Evolutionary conservation across 805 yeast species (phyloP).

Genomic region (Yamadazyma tumulicola): DNA sequence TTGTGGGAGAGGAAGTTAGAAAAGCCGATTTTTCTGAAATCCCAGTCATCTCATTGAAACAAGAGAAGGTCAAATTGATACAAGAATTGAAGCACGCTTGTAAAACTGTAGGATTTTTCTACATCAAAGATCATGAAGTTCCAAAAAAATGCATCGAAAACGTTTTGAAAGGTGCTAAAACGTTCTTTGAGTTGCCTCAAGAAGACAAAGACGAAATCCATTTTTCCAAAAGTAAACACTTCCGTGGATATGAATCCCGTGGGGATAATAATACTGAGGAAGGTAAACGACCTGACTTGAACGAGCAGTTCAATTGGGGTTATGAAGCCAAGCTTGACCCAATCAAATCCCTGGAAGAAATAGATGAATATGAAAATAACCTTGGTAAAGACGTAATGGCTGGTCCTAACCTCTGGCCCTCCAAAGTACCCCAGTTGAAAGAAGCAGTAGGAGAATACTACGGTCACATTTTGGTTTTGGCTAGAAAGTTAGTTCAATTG

Average conservation of each 20-base stretch:
- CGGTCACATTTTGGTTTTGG: slow-evolving; percentile 5
- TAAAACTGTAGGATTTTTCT: slow-evolving; percentile 11
- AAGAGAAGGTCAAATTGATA: slow-evolving; percentile 3
- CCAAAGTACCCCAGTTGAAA: slow-evolving; percentile 8
- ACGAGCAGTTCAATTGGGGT: slow-evolving; percentile 14
- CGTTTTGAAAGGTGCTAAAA: slow-evolving; percentile 5
- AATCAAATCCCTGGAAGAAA: slow-evolving; percentile 7
- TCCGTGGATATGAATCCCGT: slow-evolving; percentile 12
- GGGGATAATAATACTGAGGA: slow-evolving; percentile 13
- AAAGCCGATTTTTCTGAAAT: slow-evolving; percentile 13
- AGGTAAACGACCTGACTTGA: slow-evolving; percentile 12
- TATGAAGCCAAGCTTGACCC: slow-evolving; percentile 12
- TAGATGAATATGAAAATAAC: slow-evolving; percentile 5
- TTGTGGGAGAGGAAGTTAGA: slow-evolving; percentile 8
- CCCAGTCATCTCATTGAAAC: slow-evolving; percentile 10
- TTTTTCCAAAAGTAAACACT: slow-evolving; percentile 10
- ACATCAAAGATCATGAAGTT: slow-evolving; percentile 10
- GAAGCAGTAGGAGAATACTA: slow-evolving; percentile 10
- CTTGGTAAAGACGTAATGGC: slow-evolving; percentile 9
- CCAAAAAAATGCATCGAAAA: slow-evolving; percentile 5
- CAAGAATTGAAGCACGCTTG: slow-evolving; percentile 10
- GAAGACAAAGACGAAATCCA: slow-evolving; percentile 10
- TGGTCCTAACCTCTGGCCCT: slow-evolving; percentile 11
- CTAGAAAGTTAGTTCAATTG: slow-evolving; percentile 8
- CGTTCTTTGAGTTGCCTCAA: slow-evolving; percentile 10